Base-by-base conservation (phyloP, 2,329 filamentous ascomycete species). In the Acrodontium crateriforme region DNA sequence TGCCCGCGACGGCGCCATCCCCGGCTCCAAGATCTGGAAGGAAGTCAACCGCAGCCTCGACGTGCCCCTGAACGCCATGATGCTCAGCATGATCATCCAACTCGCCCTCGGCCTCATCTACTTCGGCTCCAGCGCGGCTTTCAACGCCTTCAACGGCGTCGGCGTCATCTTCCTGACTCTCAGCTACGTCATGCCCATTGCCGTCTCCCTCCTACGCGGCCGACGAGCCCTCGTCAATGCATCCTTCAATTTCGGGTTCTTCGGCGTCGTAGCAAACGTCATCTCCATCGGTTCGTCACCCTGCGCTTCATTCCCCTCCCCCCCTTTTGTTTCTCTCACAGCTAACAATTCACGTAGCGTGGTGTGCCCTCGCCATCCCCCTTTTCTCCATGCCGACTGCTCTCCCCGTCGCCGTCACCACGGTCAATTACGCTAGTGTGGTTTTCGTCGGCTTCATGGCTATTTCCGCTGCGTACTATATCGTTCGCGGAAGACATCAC, bases 381-480 rank as follows among this genome's bases (percentile, higher is more conserved):
- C 66, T 82, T 10, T 82, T 82, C 62, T 82, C 72, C 54, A 46
- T 45, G 72, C 77, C 75, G 1, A 65, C 71, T 0, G 54, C 54
- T 23, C 56, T 78, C n/a, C 71, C 71, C 5, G 71, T 78, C 20
- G 65, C 63, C 1, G 53, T 64, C 5, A 48, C 55, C 11, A 64
- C 60, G 20, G 75, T 81, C 62, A 83, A 83, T 62, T 83, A 80
- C 52, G 77, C 76, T 2, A 72, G 72, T 9, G 77, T 74, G 18
- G 77, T 83, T n/a, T 80, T 82, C 41, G 67, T 76, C 15, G 73
- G 62, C 4, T 75, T 78, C 36, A 65, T 69, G 30, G 26, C 59
- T 20, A 63, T 81, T 32, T 69, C 77, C 1, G 63, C 60, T 7
- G 51, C 56, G 6, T 83, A 76, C 75, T 83, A 83, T 57, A 58